Evolutionary conservation across 176 grass and related monocot species (phyloP), one percentile per base, ranked within the genome.

Genomic region (Oryza glaberrima): DNA sequence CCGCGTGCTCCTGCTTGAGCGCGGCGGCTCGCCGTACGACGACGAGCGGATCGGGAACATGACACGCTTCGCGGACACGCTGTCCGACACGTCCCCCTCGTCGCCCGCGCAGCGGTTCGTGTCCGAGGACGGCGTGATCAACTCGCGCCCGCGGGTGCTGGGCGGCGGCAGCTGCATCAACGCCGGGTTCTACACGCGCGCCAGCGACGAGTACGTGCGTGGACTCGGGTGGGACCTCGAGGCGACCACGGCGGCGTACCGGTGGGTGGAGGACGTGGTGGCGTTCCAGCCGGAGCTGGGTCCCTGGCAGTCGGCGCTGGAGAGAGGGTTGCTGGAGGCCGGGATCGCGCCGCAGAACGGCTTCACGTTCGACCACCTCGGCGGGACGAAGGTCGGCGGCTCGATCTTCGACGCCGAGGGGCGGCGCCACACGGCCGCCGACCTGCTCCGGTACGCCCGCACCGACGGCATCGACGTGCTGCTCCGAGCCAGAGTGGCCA

Each of bases 91-190:
- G 64, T 94, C 92, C 7, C 34, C 86, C 38, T 64, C 61, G 10
- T 94, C 94, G 2, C 85, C 95, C 0, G 68, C 90, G 52, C 95
- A 97, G 83, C 90, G 91, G 23, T 97, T 97, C 89, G 83, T 97
- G 49, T 94, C 95, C 0, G 86, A 91, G 88, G 95, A 97, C 83
- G 95, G 92, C 67, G 95, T 97, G 34, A 49, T 92, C 85, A 97
- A 94, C 68, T 88, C 92, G 34, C 88, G 88, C 30, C 88, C 92
- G 0, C 86, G 95, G 49, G 92, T 94, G 69, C 95, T 98, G 15
- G 95, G 92, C 35, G 95, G 95, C 41, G 95, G 95, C 56, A 91
- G 86, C 86, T 95, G 92, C 90, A 84, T 93, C 82, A 98, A 98
- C 78, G 95, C 90, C 6, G 95, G 95, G 0, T 98, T 98, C 92